Conservation (phyloP, 441 rosid genomes). For the Metrosideros polymorpha region DNA sequence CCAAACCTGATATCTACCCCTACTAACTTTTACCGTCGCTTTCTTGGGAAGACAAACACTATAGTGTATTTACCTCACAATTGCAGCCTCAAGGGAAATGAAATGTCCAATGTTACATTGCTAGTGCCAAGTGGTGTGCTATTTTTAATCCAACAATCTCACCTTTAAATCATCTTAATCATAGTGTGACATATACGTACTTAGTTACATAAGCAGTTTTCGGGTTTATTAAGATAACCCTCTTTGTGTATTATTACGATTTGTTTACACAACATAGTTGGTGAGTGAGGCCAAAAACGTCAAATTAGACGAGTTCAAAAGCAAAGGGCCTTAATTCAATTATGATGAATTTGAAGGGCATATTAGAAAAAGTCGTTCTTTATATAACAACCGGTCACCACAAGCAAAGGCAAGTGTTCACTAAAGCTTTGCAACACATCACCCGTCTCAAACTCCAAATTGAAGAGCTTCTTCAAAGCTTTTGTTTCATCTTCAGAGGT, state of each 20-base stretch:
- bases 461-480: neutral
- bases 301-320: neutral
- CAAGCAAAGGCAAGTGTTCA: fast-evolving
- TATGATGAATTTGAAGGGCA: neutral
- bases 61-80: neutral
- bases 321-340: neutral
- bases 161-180: neutral
- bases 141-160: neutral
- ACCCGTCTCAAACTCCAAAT: neutral
- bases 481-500: neutral
- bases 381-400: neutral
- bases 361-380: neutral
- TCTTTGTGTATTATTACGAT: neutral
- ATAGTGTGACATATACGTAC: neutral
- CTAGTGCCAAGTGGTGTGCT: neutral
- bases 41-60: neutral
- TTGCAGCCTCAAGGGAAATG: fast-evolving
- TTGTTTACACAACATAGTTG: neutral
- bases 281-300: neutral
- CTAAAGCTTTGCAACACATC: neutral
- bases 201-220: neutral
- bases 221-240: neutral
- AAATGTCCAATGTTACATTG: neutral
- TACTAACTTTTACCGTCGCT: fast-evolving
- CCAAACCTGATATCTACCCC: neutral